Evolutionary conservation across 352 stramenopile genomes (phyloP), one percentile per base, ranked within the genome.

Genomic region (Phytophthora cryptogea): DNA sequence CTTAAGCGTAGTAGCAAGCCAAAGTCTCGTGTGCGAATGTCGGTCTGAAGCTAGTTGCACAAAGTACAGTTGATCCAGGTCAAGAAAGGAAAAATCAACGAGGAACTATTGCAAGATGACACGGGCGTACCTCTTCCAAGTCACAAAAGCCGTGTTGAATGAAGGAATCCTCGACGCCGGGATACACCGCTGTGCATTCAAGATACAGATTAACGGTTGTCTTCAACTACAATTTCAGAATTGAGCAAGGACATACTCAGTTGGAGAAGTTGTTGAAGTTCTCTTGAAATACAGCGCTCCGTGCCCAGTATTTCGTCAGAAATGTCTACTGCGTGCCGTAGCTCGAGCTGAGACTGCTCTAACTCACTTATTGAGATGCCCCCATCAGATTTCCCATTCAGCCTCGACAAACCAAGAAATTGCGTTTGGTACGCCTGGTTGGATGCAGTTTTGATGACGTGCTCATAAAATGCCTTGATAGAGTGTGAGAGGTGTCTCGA

Each of bases 401-500:
- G 23, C 10, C 5, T 5, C 16, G 7, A 8, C 14, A 5, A 14
- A n/a, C 33, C 39, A 1, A 55, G 9, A 9, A 48, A 30, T 30
- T 63, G 16, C 16, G 31, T 39, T n/a, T 70, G 52, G 7, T 71
- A 78, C 10, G 30, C 31, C 3, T 42, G 54, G 20, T 75, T 75
- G 9, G 71, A 78, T 40, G 50, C 31, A 42, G 50, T 26, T 55
- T 16, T 33, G 14, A 41, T 20, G 26, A 79, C 40, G 31, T 81
- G 70, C 11, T 74, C 62, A 53, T 64, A 79, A 51, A 81, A 81
- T 13, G 62, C 47, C 2, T 60, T 46, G 28, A 81, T 68, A n/a
- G 72, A 79, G 9, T 66, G 44, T 9, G 23, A 23, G 6, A 81
- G 56, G n/a, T 77, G 69, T 3, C 63, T 63, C n/a, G 72, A 77